Conservation (phyloP, 768 basidiomycete genomes). For the Rhodocollybia butyracea region DNA sequence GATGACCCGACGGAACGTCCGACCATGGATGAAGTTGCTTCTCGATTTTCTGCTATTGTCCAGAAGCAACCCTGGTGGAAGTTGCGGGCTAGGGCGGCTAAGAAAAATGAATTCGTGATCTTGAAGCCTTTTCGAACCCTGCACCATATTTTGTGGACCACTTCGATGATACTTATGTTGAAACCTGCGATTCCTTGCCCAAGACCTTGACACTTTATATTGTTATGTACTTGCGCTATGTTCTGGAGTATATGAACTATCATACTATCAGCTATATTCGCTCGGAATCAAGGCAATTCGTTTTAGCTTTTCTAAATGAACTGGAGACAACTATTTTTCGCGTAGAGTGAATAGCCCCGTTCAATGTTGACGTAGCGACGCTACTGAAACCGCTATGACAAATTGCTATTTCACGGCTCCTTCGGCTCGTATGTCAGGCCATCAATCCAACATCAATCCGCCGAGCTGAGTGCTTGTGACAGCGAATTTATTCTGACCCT, state of each 20-base stretch:
- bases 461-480: too few relatives aligned
- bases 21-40: slow-evolving; percentile 17
- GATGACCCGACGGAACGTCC: slow-evolving; percentile 15
- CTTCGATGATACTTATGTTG: background rate
- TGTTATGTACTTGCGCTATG: background rate
- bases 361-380: too few relatives aligned
- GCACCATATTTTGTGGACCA: background rate
- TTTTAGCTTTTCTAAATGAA: too few relatives aligned
- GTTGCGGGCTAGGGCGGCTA: slow-evolving; percentile 16
- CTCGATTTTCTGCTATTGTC: background rate
- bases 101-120: background rate
- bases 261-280: too few relatives aligned
- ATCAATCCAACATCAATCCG: too few relatives aligned
- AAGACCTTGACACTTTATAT: background rate
- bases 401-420: too few relatives aligned
- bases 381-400: too few relatives aligned
- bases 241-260: background rate
- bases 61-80: slow-evolving; percentile 10
- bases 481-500: too few relatives aligned
- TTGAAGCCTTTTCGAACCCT: background rate
- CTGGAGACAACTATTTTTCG: too few relatives aligned
- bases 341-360: too few relatives aligned
- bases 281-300: too few relatives aligned
- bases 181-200: background rate
- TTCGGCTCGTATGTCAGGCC: too few relatives aligned